phyloP scores from a whole-genome alignment of 805 yeast species.

The Debaryomyces hansenii region DNA sequence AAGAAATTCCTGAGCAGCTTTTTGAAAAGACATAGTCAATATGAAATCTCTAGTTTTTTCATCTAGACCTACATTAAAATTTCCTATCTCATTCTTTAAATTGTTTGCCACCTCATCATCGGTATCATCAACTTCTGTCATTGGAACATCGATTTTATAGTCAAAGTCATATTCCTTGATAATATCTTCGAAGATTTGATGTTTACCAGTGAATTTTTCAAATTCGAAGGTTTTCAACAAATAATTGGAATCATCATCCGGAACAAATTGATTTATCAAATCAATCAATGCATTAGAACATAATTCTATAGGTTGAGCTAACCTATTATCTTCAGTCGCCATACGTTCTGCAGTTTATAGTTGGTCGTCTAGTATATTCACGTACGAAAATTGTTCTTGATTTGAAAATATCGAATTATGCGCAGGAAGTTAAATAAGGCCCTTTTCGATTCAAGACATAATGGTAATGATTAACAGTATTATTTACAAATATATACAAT shows the following conservation, averaged over 20 bases:
- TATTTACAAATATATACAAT: too few species aligned
- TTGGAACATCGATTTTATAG: conserved; percentile 2
- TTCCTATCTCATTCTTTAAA: conserved; percentile 10
- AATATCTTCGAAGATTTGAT: conserved; percentile 1
- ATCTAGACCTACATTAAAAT: conserved; percentile 22
- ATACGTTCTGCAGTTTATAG: not conserved
- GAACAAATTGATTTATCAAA: not conserved
- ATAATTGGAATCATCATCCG: not conserved
- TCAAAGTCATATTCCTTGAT: conserved; percentile 1
- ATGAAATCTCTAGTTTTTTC: conserved; percentile 21
- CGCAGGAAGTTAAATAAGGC: not conserved
- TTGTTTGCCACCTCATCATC: conserved; percentile 5
- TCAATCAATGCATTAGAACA: not conserved
- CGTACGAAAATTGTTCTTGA: too few species aligned
- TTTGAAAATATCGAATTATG: not conserved
- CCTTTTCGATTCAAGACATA: too few species aligned
- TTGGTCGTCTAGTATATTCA: too few species aligned
- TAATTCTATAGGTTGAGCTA: conserved; percentile 1
- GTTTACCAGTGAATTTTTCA: not conserved
- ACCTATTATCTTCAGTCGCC: not conserved
- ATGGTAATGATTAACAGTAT: too few species aligned
- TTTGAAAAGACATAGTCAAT: conserved; percentile 21
- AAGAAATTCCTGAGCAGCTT: conserved; percentile 9
- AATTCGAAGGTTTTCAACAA: not conserved
- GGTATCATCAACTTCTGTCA: conserved; percentile 1